Conservation (phyloP, 192 early-diverging fungal genomes). For the Funneliformis geosporum region DNA sequence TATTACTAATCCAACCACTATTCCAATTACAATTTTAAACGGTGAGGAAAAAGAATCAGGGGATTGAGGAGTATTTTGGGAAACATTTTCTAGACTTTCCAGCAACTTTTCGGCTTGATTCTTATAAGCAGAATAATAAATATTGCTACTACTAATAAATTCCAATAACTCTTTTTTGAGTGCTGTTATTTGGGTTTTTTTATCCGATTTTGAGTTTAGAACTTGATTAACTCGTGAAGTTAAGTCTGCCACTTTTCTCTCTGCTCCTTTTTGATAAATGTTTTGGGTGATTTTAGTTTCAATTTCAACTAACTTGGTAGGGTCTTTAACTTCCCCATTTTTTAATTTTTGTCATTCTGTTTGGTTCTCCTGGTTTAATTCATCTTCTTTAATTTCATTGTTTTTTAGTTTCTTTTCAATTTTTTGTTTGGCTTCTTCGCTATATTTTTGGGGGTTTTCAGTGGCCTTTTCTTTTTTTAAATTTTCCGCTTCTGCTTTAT, state of each 20-base stretch:
- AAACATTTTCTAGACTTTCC: too few relatives aligned
- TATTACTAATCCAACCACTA: too few relatives aligned
- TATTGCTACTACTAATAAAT: too few relatives aligned
- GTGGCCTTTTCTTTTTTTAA: not conserved
- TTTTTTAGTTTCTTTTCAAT: not conserved
- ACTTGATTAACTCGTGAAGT: not conserved
- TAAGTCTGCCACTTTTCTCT: not conserved
- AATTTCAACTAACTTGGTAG: not conserved
- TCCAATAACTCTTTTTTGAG: too few relatives aligned
- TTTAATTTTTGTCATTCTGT: not conserved
- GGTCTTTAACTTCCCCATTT: not conserved
- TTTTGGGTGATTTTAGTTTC: slow-evolving; percentile 4
- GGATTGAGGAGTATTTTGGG: too few relatives aligned
- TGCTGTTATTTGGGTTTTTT: too few relatives aligned
- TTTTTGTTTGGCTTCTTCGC: too few relatives aligned
- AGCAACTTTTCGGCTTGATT: too few relatives aligned
- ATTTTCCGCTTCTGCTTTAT: too few relatives aligned
- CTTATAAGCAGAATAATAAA: too few relatives aligned
- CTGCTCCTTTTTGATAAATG: not conserved
- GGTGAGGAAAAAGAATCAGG: too few relatives aligned
- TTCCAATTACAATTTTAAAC: too few relatives aligned
- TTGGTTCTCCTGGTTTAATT: not conserved
- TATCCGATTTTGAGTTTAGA: not conserved
- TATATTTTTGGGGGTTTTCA: not conserved
- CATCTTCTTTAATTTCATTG: not conserved